Evolutionary conservation across 768 basidiomycete species (phyloP).

Genomic region (Boletus rubroflammeus): DNA sequence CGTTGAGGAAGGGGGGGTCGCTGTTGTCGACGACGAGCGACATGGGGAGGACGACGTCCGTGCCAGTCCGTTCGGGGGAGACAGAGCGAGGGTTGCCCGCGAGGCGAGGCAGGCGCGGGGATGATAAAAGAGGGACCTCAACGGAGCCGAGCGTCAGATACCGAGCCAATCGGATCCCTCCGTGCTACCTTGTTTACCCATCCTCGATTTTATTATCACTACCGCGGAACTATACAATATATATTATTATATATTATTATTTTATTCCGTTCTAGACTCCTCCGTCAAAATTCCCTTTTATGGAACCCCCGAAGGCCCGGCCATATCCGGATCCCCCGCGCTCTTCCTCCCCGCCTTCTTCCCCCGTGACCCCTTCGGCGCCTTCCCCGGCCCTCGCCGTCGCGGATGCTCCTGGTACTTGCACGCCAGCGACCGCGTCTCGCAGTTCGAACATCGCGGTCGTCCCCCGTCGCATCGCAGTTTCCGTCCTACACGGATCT

Average conservation of each 20-base stretch:
- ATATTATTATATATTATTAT: conserved; percentile 21
- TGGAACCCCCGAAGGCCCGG: conserved; percentile 25
- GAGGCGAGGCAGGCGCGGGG: conserved; percentile 64
- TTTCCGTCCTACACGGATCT: conserved; percentile 53
- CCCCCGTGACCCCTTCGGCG: conserved; percentile 54
- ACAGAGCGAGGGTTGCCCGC: conserved; percentile 50
- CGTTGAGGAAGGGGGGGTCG: conserved; percentile 48
- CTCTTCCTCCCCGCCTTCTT: conserved; percentile 37
- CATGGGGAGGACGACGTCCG: conserved; percentile 36
- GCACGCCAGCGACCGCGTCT: conserved; percentile 48
- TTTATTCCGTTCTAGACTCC: conserved; percentile 13
- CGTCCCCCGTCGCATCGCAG: conserved; percentile 66
- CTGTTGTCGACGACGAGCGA: conserved; percentile 56
- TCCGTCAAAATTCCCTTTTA: conserved; percentile 20
- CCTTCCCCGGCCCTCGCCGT: conserved; percentile 75
- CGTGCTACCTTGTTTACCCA: conserved; percentile 5
- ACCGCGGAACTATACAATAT: conserved; percentile 30
- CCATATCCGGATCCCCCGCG: conserved; percentile 24
- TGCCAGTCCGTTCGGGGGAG: conserved; percentile 47
- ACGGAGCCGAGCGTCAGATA: conserved; percentile 47
- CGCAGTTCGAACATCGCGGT: conserved; percentile 64
- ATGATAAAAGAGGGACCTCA: conserved; percentile 46
- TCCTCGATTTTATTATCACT: conserved; percentile 13
- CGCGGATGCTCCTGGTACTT: conserved; percentile 48
- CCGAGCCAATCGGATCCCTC: conserved; percentile 63